Conservation (phyloP, 1,284 basidiomycete genomes). For the Ustilago loliicola region DNA sequence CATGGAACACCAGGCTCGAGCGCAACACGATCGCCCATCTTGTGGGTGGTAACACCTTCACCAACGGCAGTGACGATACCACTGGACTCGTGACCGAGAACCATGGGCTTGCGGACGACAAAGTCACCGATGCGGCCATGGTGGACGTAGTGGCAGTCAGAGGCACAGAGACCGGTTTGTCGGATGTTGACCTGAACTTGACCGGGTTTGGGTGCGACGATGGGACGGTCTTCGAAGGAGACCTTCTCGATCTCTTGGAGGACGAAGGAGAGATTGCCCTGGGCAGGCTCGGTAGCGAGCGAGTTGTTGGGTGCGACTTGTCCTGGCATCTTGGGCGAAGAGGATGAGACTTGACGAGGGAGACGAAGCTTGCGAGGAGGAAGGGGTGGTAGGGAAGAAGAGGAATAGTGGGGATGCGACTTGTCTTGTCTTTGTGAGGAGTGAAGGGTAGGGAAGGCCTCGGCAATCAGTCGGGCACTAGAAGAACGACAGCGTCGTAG, state of each 20-base stretch:
- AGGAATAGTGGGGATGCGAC: background rate
- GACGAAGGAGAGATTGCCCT: slow-evolving; percentile 81
- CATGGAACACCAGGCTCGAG: slow-evolving; percentile 85
- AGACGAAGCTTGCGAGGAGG: background rate
- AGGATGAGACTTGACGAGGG: background rate
- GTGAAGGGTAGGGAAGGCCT: slow-evolving; percentile 4
- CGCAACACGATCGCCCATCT: slow-evolving; percentile 86
- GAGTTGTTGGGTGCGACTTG: slow-evolving; percentile 62
- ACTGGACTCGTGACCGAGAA: slow-evolving; percentile 76
- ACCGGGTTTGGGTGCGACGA: slow-evolving; percentile 76
- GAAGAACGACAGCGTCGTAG: no score
- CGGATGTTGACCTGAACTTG: slow-evolving; percentile 91
- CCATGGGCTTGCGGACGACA: slow-evolving; percentile 83
- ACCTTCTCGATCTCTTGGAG: slow-evolving; percentile 81
- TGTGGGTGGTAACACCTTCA: slow-evolving; percentile 78
- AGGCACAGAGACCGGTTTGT: slow-evolving; percentile 84
- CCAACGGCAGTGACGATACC: slow-evolving; percentile 78
- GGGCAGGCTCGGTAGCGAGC: slow-evolving; percentile 53
- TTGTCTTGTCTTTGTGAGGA: slow-evolving; percentile 2
- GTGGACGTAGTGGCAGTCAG: slow-evolving; percentile 74
- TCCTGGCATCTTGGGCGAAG: slow-evolving; percentile 26
- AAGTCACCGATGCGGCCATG: slow-evolving; percentile 75
- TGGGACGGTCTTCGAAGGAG: slow-evolving; percentile 80
- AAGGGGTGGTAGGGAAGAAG: background rate
- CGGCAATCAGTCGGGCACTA: no score